Evolutionary conservation across 331 rosid species (phyloP).

Genomic region (Arachis monticola): DNA sequence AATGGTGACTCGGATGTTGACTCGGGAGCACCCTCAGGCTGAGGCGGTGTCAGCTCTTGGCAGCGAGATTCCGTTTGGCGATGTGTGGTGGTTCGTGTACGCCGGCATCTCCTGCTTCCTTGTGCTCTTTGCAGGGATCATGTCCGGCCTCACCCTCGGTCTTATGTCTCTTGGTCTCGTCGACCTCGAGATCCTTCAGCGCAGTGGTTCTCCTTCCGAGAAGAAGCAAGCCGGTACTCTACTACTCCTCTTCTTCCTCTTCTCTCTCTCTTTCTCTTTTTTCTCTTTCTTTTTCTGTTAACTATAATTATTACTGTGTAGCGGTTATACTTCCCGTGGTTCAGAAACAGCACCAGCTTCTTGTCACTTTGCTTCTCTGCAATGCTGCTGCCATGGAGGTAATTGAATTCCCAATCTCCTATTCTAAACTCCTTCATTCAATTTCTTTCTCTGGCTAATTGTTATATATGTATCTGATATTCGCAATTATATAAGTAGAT

Average conservation of each 20-base stretch:
- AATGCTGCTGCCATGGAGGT: slow-evolving; percentile 99
- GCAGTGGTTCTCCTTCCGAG: slow-evolving; percentile 87
- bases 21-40: slow-evolving; percentile 34
- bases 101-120: slow-evolving; percentile 69
- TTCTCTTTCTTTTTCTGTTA: neutral
- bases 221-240: slow-evolving; percentile 78
- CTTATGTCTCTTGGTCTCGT: slow-evolving; percentile 97
- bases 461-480: neutral
- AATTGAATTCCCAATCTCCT: slow-evolving; percentile 25
- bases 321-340: slow-evolving; percentile 94
- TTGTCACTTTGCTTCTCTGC: slow-evolving; percentile 90
- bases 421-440: neutral
- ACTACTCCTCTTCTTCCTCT: neutral
- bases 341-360: slow-evolving; percentile 97
- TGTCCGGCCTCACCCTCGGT: slow-evolving; percentile 97
- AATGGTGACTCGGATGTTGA: slow-evolving; percentile 58
- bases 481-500: neutral
- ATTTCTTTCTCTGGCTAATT: neutral
- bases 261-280: neutral
- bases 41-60: neutral
- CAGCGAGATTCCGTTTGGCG: slow-evolving; percentile 63
- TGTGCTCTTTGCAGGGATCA: slow-evolving; percentile 90
- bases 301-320: slow-evolving; percentile 19
- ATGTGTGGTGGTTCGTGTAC: slow-evolving; percentile 64
- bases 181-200: slow-evolving; percentile 91